Percentiles rank a stretch among this genome's conserved stretches.
phyloP scores from a whole-genome alignment of 257 asterid genomes.

The Salvia hispanica region DNA sequence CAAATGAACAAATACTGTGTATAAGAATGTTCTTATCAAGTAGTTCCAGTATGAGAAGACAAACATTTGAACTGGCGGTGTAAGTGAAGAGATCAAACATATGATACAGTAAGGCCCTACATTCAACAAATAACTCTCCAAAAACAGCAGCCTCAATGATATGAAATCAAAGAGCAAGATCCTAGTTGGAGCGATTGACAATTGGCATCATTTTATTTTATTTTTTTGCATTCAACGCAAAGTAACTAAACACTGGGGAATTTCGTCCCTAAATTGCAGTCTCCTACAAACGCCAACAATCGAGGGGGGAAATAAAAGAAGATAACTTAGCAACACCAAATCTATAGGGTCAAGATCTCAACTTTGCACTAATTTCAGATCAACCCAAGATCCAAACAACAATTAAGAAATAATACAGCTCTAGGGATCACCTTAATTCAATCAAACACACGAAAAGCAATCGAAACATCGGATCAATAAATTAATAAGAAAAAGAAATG shows the following conservation, averaged over 20 bases:
- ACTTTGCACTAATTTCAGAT: conserved; percentile 14
- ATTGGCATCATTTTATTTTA: not conserved
- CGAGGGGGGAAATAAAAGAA: not conserved
- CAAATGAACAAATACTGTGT: conserved; percentile 11
- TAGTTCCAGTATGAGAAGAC: not conserved
- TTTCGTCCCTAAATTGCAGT: not conserved
- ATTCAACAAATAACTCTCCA: not conserved
- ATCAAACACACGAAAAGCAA: not conserved
- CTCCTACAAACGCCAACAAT: not conserved
- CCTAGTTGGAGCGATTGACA: conserved; percentile 1
- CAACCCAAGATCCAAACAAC: conserved; percentile 11
- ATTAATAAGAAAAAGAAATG: not conserved
- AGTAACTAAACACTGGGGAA: not conserved
- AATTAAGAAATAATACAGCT: not conserved
- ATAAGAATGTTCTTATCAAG: not conserved
- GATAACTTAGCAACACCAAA: not conserved
- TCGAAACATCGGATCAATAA: conserved; percentile 5
- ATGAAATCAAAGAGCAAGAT: conserved; percentile 1
- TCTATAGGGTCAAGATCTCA: conserved; percentile 31
- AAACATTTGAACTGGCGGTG: not conserved
- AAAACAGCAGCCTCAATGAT: conserved; percentile 4
- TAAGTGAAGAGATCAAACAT: not conserved
- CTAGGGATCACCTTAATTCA: conserved; percentile 11
- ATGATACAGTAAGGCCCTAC: not conserved
- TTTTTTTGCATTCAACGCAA: not conserved